phyloP scores from a whole-genome alignment of 2,329 filamentous ascomycete genomes.

The Penicillium sp. region DNA sequence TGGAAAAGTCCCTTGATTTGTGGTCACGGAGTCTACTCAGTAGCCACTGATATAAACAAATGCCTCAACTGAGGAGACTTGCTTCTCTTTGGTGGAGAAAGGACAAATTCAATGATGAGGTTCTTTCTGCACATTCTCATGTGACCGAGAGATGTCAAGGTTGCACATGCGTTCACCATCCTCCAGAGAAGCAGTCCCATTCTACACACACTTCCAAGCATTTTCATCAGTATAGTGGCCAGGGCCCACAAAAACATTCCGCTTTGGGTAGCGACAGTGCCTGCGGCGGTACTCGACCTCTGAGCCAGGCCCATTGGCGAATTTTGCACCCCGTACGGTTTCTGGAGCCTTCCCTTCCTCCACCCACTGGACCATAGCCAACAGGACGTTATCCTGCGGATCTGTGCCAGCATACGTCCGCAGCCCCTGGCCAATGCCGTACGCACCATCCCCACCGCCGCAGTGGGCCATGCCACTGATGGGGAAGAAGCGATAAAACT shows the following conservation, averaged over 20 bases:
- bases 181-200: neutral
- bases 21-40: too few species aligned
- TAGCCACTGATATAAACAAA: too few species aligned
- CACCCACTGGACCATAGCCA: conserved; percentile 47
- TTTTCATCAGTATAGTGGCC: conserved; percentile 31
- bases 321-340: conserved; percentile 42
- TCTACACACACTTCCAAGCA: conserved; percentile 29
- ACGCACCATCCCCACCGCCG: conserved; percentile 36
- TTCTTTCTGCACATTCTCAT: too few species aligned
- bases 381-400: conserved; percentile 44
- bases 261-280: conserved; percentile 41
- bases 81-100: too few species aligned
- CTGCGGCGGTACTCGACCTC: conserved; percentile 41
- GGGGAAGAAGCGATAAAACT: conserved; percentile 45
- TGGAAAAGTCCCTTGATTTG: too few species aligned
- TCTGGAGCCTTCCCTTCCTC: conserved; percentile 40
- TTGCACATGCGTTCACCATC: too few species aligned
- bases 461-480: conserved; percentile 54
- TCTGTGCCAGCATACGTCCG: conserved; percentile 18
- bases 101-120: too few species aligned
- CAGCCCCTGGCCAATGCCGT: conserved; percentile 35
- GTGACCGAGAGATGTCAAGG: too few species aligned
- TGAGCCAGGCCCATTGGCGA: conserved; percentile 33
- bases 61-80: too few species aligned
- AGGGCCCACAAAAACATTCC: conserved; percentile 29